Conservation (phyloP, 106 monocot species). For the Allium fistulosum region DNA sequence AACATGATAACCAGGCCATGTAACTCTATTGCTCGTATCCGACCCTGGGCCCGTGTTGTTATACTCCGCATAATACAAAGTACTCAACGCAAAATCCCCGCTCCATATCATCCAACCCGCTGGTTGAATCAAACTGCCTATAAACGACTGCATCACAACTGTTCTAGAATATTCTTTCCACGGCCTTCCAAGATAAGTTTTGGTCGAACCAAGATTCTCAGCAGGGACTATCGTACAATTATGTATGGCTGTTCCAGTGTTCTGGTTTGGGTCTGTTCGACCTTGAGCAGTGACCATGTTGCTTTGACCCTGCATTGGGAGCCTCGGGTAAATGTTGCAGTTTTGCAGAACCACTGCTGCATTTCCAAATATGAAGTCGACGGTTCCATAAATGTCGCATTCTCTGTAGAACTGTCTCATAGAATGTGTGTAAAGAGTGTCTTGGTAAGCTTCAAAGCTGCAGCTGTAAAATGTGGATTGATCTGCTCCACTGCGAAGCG, state of each 20-base stretch:
- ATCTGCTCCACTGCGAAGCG: constrained; percentile 26
- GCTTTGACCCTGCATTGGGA: constrained; percentile 1
- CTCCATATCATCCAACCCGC: constrained; percentile 26
- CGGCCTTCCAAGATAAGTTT: constrained; percentile 34
- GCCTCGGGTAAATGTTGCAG: constrained; percentile 33
- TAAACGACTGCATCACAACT: constrained; percentile 27
- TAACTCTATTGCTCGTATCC: constrained; percentile 6
- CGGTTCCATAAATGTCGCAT: constrained; percentile 40
- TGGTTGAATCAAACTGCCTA: constrained; percentile 20
- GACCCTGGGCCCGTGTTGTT: constrained; percentile 27
- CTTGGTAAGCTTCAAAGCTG: constrained; percentile 40
- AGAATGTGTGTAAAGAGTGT: constrained; percentile 30
- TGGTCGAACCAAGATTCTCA: neutral
- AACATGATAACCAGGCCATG: constrained; percentile 24
- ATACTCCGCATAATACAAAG: constrained; percentile 15
- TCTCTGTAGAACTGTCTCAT: constrained; percentile 37
- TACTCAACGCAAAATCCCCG: constrained; percentile 5
- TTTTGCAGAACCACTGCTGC: constrained; percentile 32
- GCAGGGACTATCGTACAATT: neutral
- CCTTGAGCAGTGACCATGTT: constrained; percentile 45
- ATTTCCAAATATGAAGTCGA: constrained; percentile 56
- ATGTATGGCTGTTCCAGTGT: neutral
- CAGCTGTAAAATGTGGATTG: constrained; percentile 21
- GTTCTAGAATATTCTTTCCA: constrained; percentile 34
- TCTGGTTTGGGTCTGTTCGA: constrained; percentile 3